Evolutionary conservation across 257 asterid genomes (phyloP), one percentile per base, ranked within the genome.

Genomic region (Solanum boliviense): DNA sequence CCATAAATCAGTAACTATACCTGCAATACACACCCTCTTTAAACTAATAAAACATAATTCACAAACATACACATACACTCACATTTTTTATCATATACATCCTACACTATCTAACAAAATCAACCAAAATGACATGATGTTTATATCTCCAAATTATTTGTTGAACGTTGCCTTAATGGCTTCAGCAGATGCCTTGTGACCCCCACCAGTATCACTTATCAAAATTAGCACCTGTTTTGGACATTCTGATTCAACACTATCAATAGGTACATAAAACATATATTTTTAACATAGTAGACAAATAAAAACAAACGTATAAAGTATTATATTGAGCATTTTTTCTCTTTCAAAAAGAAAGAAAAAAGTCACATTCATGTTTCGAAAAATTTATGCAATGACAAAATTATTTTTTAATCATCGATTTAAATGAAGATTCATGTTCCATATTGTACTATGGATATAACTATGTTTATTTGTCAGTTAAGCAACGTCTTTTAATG

Each of bases 141-240:
- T 94, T 46, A 5, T 94, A 38, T 97, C 98, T 84, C 98, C 99
- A 86, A 88, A 97, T 88, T 95, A 95, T 89, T 95, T 96, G 75
- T 38, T 87, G 83, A 95, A 95, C 86, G 99, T 96, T 25, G 96
- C 92, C 91, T 87, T 96, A 89, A 97, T 97, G 67, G 99, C 99
- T 94, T 97, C 99, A 4, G 98, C 98, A n/a, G 98, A 97, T 85
- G 96, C 99, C 92, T 98, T 90, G 84, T 97, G 99, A 46, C 99
- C 99, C 15, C 99, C 99, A 68, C 99, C 98, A 20, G 99, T 97
- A 87, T 97, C 99, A 85, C 99, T 97, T 98, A 95, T 97, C 95
- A 97, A 91, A 32, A 95, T 97, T 89, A 97, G 89, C 48, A 97
- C 98, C 25, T 94, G 95, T 32, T 95, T 97, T 16, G 98, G 96